These are phyloP conservation scores for Moricandia moricandioides DNA, from an alignment of 345 rosid genomes.

Conservation along the genomic window DNA sequence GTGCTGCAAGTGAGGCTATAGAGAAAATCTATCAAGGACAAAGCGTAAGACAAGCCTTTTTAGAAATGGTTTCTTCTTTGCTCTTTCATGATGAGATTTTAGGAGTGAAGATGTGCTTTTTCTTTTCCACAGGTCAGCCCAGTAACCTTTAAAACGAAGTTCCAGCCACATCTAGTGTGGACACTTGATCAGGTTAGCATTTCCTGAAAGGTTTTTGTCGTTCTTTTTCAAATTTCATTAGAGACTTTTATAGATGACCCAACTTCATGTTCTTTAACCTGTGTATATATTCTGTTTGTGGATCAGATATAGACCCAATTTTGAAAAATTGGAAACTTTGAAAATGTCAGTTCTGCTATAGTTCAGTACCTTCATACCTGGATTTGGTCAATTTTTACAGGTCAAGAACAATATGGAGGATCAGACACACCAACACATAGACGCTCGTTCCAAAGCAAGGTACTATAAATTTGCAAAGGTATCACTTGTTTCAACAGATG, in stretches of 20 bases:
- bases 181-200: slow-evolving; percentile 80
- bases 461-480: slow-evolving; percentile 7
- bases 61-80: not conserved
- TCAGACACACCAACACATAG: slow-evolving; percentile 50
- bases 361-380: not conserved
- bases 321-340: not conserved
- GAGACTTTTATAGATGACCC: not conserved
- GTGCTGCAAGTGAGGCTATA: slow-evolving; percentile 96
- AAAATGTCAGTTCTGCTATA: not conserved
- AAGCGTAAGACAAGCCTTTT: slow-evolving; percentile 45
- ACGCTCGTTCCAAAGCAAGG: slow-evolving; percentile 93
- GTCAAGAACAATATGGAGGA: slow-evolving; percentile 54
- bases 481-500: not conserved
- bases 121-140: slow-evolving; percentile 59
- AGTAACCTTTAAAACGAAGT: slow-evolving; percentile 70
- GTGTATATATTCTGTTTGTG: not conserved
- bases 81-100: not conserved
- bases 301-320: not conserved
- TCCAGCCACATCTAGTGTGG: slow-evolving; percentile 88
- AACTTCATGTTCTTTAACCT: not conserved
- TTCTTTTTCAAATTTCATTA: not conserved
- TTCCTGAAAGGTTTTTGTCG: not conserved
- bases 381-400: slow-evolving; percentile 43
- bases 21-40: slow-evolving; percentile 91
- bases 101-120: not conserved